Percentiles rank a stretch among this genome's conserved stretches.
Evolutionary conservation across 495 filamentous ascomycete genomes (phyloP).

Genomic region (Podospora anserina): DNA sequence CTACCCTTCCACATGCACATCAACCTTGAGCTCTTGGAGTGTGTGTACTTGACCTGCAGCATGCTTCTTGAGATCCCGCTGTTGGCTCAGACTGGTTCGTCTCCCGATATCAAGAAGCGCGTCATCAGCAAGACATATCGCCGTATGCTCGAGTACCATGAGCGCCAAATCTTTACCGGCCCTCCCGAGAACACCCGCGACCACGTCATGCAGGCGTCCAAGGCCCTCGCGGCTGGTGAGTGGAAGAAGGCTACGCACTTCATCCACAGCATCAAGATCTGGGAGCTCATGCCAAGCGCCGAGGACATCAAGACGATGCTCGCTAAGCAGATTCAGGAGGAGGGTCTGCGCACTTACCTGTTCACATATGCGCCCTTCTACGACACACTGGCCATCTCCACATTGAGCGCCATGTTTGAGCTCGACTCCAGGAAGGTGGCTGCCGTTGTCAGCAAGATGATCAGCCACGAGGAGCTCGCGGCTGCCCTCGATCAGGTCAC

Average conservation of each 20-base stretch:
- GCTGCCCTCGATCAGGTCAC: slow-evolving; percentile 98
- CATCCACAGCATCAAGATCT: slow-evolving; percentile 97
- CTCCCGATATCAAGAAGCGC: slow-evolving; percentile 94
- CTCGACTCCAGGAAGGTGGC: slow-evolving; percentile 83
- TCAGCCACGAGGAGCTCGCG: slow-evolving; percentile 95
- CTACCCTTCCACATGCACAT: slow-evolving; percentile 99
- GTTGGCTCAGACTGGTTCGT: slow-evolving; percentile 91
- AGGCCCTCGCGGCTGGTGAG: slow-evolving; percentile 91
- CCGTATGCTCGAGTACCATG: slow-evolving; percentile 98
- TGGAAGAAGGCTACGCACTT: slow-evolving; percentile 95
- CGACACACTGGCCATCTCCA: slow-evolving; percentile 84
- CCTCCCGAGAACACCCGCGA: slow-evolving; percentile 98
- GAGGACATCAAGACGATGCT: slow-evolving; percentile 95
- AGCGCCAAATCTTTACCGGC: slow-evolving; percentile 97
- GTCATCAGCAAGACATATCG: slow-evolving; percentile 99
- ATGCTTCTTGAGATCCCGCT: slow-evolving; percentile 98
- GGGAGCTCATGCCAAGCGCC: slow-evolving; percentile 90
- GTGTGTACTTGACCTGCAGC: slow-evolving; percentile 96
- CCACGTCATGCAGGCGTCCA: slow-evolving; percentile 97
- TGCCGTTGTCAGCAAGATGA: slow-evolving; percentile 98
- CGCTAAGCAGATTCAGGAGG: slow-evolving; percentile 94
- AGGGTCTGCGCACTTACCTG: slow-evolving; percentile 95
- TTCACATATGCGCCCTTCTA: slow-evolving; percentile 99
- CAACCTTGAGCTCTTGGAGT: slow-evolving; percentile 96
- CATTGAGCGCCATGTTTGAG: slow-evolving; percentile 92